Evolutionary conservation across 164 flowering plant species (phyloP).

Genomic region (Magnolia officinalis): DNA sequence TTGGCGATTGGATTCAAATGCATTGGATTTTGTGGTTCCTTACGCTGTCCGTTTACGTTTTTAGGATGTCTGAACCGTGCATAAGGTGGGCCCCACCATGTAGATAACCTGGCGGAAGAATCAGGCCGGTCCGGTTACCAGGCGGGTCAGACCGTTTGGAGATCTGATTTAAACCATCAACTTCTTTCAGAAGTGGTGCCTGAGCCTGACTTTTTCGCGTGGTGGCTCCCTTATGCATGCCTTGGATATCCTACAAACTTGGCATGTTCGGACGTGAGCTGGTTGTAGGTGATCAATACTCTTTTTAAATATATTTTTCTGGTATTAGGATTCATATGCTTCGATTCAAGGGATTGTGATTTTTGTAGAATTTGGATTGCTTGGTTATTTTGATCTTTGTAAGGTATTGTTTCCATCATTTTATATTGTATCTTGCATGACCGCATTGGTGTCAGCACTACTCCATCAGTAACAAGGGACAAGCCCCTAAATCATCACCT

Average conservation of each 20-base stretch:
- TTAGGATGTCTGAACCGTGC: too few species aligned
- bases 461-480: neutral
- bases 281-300: too few species aligned
- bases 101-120: too few species aligned
- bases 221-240: neutral
- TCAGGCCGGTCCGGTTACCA: too few species aligned
- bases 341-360: neutral
- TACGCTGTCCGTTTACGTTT: too few species aligned
- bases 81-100: too few species aligned
- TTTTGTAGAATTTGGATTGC: neutral
- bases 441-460: neutral
- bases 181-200: neutral
- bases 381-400: neutral
- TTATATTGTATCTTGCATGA: neutral
- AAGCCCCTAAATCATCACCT: neutral
- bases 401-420: neutral
- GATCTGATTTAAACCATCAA: neutral
- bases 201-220: neutral
- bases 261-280: too few species aligned
- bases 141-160: too few species aligned
- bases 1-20: too few species aligned
- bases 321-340: neutral
- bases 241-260: neutral
- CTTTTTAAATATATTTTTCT: too few species aligned
- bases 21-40: too few species aligned